Percentiles rank a stretch among this genome's conserved stretches.
Conservation (phyloP, 192 early-diverging fungal genomes). For the Kickxella alabastrina region DNA sequence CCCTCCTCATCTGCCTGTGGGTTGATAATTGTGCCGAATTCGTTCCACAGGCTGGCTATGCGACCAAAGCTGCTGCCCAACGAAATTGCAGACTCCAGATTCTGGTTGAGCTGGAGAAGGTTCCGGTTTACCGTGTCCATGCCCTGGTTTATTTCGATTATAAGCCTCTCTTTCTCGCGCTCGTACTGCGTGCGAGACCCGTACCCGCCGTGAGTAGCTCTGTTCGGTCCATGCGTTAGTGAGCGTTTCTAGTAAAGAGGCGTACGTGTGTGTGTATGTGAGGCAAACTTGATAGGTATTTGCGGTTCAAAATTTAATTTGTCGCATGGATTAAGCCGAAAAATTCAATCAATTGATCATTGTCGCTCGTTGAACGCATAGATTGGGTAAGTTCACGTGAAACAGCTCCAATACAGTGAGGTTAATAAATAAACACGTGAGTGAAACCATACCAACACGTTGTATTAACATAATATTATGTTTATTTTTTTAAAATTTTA, state of each 20-base stretch:
- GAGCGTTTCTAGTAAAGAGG: too few relatives aligned
- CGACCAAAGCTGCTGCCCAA: constrained; percentile 39
- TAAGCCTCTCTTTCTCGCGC: constrained; percentile 45
- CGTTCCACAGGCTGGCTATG: constrained; percentile 36
- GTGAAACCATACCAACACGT: too few relatives aligned
- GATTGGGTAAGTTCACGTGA: neutral
- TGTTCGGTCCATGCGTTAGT: constrained; percentile 31
- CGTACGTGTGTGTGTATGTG: too few relatives aligned
- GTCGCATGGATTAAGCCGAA: too few relatives aligned
- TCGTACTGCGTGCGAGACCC: constrained; percentile 34
- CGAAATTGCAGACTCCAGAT: constrained; percentile 42
- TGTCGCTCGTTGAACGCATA: neutral
- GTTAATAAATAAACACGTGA: neutral
- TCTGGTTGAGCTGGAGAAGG: constrained; percentile 43
- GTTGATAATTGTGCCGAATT: constrained; percentile 42
- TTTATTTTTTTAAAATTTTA: too few relatives aligned
- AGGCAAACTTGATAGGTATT: too few relatives aligned
- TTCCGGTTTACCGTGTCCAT: constrained; percentile 41
- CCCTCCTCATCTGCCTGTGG: constrained; percentile 24
- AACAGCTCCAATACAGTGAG: neutral
- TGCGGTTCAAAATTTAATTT: neutral
- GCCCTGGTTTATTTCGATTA: constrained; percentile 43
- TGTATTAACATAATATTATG: too few relatives aligned
- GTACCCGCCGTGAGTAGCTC: constrained; percentile 15
- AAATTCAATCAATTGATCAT: too few relatives aligned